Conservation (phyloP, 2,329 filamentous ascomycete genomes). For the Pseudogymnoascus sp. region DNA sequence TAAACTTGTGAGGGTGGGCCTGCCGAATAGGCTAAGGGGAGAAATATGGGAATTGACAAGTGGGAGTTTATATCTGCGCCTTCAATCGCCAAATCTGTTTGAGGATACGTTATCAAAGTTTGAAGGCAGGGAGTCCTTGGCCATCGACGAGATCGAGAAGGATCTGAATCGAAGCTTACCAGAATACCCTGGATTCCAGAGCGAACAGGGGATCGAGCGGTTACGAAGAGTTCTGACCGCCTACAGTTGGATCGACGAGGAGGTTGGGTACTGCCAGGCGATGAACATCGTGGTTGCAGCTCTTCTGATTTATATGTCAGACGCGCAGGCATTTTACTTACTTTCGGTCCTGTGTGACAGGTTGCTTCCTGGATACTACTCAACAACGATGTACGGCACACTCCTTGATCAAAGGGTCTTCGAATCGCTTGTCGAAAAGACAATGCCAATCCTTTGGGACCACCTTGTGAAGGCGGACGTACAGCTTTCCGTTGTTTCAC, state of each 20-base stretch:
- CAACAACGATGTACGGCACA: conserved; percentile 98
- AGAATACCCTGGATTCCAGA: conserved; percentile 96
- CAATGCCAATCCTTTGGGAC: conserved; percentile 97
- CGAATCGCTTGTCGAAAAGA: conserved; percentile 95
- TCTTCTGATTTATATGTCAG: conserved; percentile 97
- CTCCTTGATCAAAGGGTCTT: conserved; percentile 95
- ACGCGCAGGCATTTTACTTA: conserved; percentile 90
- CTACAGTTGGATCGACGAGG: conserved; percentile 93
- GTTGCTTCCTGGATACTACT: conserved; percentile 93
- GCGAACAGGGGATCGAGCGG: conserved; percentile 85
- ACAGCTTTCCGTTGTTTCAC: conserved; percentile 90
- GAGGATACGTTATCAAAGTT: conserved; percentile 77
- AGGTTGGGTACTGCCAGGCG: conserved; percentile 96
- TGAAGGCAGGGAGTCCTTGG: conserved; percentile 79
- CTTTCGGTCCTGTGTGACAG: conserved; percentile 88
- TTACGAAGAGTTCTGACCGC: conserved; percentile 87
- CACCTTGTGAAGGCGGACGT: conserved; percentile 96
- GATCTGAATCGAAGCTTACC: conserved; percentile 93
- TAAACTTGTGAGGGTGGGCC: conserved; percentile 89
- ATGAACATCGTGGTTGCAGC: conserved; percentile 99
- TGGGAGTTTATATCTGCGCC: conserved; percentile 78
- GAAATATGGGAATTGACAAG: conserved; percentile 96
- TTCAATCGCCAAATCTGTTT: conserved; percentile 81
- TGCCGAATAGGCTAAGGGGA: conserved; percentile 86
- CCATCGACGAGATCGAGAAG: conserved; percentile 98